Evolutionary conservation across 192 early-diverging fungal genomes (phyloP), one percentile per base, ranked within the genome.

Genomic region (Rhizoclosmatium sp.): DNA sequence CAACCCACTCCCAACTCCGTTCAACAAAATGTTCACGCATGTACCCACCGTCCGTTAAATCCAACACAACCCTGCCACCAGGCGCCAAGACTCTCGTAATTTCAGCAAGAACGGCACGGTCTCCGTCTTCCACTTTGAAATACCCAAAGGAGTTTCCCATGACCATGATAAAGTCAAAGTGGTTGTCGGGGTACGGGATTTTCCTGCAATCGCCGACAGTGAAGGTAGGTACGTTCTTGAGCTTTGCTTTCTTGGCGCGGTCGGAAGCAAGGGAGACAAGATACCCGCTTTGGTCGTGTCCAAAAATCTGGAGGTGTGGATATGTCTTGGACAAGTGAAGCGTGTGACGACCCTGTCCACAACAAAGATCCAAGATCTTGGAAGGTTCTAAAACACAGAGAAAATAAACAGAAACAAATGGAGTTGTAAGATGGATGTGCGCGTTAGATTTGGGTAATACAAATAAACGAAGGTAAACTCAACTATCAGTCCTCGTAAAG

Each of bases 141-240:
- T 92, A 92, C 4, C 91, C 91, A 84, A 92, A 92, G 4, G 89
- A 88, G 78, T 92, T 92, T 39, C 91, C 91, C 87, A 92, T 85
- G 4, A 90, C 47, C 54, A 92, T 45, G 14, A 92, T 83, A 44
- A 90, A 69, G 68, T 89, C 87, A 71, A 91, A 91, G 4, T 48
- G 58, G 5, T 72, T 56, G 74, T 89, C 83, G 1, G 82, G 58
- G 74, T 88, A 84, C 7, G 91, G 90, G 41, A 89, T 85, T 45
- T 86, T 67, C 65, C 90, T 84, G 54, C 87, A 90, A 79, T 91
- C 91, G 23, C 91, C 91, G 49, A 91, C 86, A 2, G 90, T 90
- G 81, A 91, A 92, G 19, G 54, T 48, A 3, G 83, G 56, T 7
- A 81, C 75, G 4, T 56, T 47, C 1, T 62, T 44, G 19, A 86